phyloP scores from a whole-genome alignment of 768 basidiomycete genomes.

The Hortiboletus flavorubellus region DNA sequence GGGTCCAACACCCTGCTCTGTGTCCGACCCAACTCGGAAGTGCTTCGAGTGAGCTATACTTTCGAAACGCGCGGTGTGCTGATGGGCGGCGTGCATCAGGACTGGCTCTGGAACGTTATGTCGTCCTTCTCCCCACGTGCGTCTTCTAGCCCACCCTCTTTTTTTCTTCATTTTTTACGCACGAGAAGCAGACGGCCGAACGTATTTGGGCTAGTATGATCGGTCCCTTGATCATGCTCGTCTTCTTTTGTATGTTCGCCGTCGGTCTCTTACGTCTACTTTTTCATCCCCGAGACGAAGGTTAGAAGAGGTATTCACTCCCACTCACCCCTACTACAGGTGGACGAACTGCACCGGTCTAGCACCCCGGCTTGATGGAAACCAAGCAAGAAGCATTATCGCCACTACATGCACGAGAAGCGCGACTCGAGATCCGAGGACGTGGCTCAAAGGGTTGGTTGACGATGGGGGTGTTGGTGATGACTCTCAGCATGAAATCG shows the following conservation, averaged over 20 bases:
- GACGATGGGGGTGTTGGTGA: background rate
- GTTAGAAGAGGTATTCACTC: constrained; percentile 48
- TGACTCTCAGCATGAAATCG: background rate
- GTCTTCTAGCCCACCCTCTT: constrained; percentile 7
- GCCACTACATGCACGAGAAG: constrained; percentile 24
- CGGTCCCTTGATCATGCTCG: constrained; percentile 69
- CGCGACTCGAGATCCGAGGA: constrained; percentile 22
- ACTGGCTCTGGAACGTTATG: constrained; percentile 76
- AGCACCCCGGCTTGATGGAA: constrained; percentile 53
- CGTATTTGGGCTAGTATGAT: constrained; percentile 38
- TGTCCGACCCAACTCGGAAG: constrained; percentile 77
- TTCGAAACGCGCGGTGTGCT: background rate
- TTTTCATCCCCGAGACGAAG: constrained; percentile 79
- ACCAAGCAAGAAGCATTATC: constrained; percentile 42
- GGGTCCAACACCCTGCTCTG: constrained; percentile 78
- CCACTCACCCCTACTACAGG: constrained; percentile 33
- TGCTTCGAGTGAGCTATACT: constrained; percentile 38
- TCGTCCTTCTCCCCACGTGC: constrained; percentile 63
- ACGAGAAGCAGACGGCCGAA: background rate
- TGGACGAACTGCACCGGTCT: constrained; percentile 74
- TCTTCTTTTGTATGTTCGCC: constrained; percentile 72
- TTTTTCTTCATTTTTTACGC: background rate
- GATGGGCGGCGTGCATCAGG: constrained; percentile 20
- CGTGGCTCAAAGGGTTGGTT: background rate
- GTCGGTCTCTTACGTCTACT: constrained; percentile 71